Base-by-base conservation (phyloP, 768 basidiomycete species). In the Kwoniella newhampshirensis region DNA sequence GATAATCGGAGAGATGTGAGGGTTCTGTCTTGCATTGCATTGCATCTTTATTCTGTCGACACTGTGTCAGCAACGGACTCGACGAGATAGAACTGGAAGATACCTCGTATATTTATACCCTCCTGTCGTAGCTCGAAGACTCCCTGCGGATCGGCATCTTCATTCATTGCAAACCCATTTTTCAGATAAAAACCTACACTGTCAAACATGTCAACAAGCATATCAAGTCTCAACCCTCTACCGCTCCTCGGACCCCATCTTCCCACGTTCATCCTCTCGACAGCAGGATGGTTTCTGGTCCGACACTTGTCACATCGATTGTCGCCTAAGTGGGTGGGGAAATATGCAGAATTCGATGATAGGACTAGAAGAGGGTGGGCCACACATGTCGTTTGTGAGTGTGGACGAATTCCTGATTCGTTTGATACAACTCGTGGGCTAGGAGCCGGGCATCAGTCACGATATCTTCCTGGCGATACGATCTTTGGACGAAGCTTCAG, bases 201-300 rank as follows among this genome's bases (percentile, higher is more conserved):
- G n/a, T n/a, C n/a, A n/a, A n/a, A n/a, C n/a, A n/a, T n/a, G n/a
- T n/a, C n/a, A n/a, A n/a, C n/a, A n/a, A n/a, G n/a, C n/a, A n/a
- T n/a, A n/a, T n/a, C n/a, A n/a, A n/a, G n/a, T n/a, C n/a, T n/a
- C 13, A 51, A 58, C 35, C 66, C 66, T 1, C 44, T 71, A 11
- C 69, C 69, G 20, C 59, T 56, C 1, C 61, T 71, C 25, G 57
- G 61, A 13, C 66, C 66, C 4, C 66, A 71, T 48, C 52, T 71
- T 1, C 61, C 63, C 1, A 60, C 57, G 1, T 45, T 67, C 25
- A 7, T 62, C 3, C 2, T 51, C 9, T 67, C 69, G 4, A 51
- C 64, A 1, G 18, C 40, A 3, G 47, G 48, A 17, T 71, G 57
- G 46, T 60, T 37, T 28, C 25, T 23, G 2, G 26, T 66, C 1